Evolutionary conservation across 2,329 filamentous ascomycete species (phyloP).

Genomic region (Neopestalotiopsis rosae): DNA sequence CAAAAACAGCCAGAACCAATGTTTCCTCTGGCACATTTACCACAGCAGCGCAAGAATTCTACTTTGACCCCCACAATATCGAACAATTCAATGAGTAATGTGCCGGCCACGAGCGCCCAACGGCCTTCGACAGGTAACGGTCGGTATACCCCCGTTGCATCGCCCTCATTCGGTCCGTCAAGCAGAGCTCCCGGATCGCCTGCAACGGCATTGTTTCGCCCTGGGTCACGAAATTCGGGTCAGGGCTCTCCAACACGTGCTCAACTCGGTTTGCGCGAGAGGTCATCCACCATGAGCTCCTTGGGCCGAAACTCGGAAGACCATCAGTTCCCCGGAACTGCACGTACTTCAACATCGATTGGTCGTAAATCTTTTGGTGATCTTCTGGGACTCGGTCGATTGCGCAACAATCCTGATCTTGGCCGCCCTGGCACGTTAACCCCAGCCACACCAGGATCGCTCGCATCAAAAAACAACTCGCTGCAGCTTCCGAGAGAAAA

Average conservation of each 20-base stretch:
- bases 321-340: slow-evolving; percentile 67
- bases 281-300: slow-evolving; percentile 91
- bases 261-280: slow-evolving; percentile 67
- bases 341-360: slow-evolving; percentile 86
- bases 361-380: slow-evolving; percentile 94
- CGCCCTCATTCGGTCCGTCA: slow-evolving; percentile 37
- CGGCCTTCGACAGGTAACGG: slow-evolving; percentile 36
- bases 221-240: slow-evolving; percentile 56
- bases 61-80: slow-evolving; percentile 40
- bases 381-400: slow-evolving; percentile 76
- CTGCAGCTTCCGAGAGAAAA: slow-evolving; percentile 69
- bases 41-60: slow-evolving; percentile 66
- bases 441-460: slow-evolving; percentile 71
- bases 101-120: slow-evolving; percentile 25
- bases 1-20: slow-evolving; percentile 76
- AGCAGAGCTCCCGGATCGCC: slow-evolving; percentile 48
- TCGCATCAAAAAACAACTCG: slow-evolving; percentile 81
- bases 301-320: slow-evolving; percentile 75
- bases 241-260: slow-evolving; percentile 72
- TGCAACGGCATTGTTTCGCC: slow-evolving; percentile 55
- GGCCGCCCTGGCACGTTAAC: slow-evolving; percentile 72
- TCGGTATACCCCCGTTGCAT: slow-evolving; percentile 40
- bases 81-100: slow-evolving; percentile 49
- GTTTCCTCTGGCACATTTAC: slow-evolving; percentile 87
- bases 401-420: slow-evolving; percentile 83